Conservation (phyloP, 805 yeast species). For the Ogataea kodamae region DNA sequence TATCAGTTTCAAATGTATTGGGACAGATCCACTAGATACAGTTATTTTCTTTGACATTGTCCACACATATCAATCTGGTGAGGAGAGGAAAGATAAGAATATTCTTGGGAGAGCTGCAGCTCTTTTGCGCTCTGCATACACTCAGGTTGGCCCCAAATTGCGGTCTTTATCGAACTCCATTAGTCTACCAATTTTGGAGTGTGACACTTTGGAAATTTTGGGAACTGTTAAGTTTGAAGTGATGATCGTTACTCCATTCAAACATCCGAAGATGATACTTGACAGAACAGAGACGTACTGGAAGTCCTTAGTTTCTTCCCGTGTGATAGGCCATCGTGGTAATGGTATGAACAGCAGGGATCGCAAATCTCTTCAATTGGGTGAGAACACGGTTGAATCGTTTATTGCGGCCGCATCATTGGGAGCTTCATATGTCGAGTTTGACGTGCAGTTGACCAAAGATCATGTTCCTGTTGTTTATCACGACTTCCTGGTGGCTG, state of each 20-base stretch:
- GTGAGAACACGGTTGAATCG: slow-evolving; percentile 93
- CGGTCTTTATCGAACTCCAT: slow-evolving; percentile 62
- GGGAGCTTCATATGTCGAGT: slow-evolving; percentile 95
- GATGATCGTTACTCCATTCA: slow-evolving; percentile 66
- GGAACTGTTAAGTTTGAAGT: slow-evolving; percentile 79
- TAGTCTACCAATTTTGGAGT: slow-evolving; percentile 74
- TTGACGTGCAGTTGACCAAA: slow-evolving; percentile 92
- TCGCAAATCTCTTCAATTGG: slow-evolving; percentile 79
- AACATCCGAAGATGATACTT: slow-evolving; percentile 64
- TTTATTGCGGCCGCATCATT: slow-evolving; percentile 94
- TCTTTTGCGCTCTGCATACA: slow-evolving; percentile 53
- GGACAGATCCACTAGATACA: slow-evolving; percentile 48
- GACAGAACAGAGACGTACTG: slow-evolving; percentile 77
- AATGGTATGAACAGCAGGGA: slow-evolving; percentile 79
- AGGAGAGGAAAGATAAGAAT: slow-evolving; percentile 29
- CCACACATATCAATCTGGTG: slow-evolving; percentile 66
- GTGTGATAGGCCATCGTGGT: slow-evolving; percentile 96
- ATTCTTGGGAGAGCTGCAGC: slow-evolving; percentile 85
- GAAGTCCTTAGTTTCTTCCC: slow-evolving; percentile 82
- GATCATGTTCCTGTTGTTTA: slow-evolving; percentile 90
- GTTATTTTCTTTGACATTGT: slow-evolving; percentile 77
- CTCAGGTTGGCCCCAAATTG: slow-evolving; percentile 64
- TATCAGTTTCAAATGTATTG: slow-evolving; percentile 60
- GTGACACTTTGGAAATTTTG: slow-evolving; percentile 65
- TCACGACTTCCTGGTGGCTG: slow-evolving; percentile 92